Percentiles rank a stretch among this genome's conserved stretches.
These are phyloP conservation scores for Fusarium redolens DNA, from an alignment of 2,329 filamentous ascomycete genomes.

Conservation along the genomic window DNA sequence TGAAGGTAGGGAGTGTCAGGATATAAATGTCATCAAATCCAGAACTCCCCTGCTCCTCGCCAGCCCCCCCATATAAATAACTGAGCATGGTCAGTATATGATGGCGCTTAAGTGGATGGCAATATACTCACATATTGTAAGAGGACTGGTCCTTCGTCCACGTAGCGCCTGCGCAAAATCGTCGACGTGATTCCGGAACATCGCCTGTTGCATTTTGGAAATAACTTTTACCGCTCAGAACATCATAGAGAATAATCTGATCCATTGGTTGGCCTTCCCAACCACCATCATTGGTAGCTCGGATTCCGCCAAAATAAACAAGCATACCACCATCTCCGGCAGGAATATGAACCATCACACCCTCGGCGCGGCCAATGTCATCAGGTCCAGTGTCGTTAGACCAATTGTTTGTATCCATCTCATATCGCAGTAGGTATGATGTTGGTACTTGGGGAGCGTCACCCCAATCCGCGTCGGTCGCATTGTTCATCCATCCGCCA, in stretches of 20 bases:
- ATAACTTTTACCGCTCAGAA: constrained; percentile 69
- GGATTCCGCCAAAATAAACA: constrained; percentile 71
- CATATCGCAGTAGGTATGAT: constrained; percentile 65
- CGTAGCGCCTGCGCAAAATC: constrained; percentile 70
- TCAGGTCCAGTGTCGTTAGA: constrained; percentile 67
- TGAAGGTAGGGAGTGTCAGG: constrained; percentile 69
- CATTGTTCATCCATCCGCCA: constrained; percentile 70
- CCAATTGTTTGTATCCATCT: constrained; percentile 63
- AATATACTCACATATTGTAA: constrained; percentile 68
- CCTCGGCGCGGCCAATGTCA: constrained; percentile 66
- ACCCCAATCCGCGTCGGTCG: constrained; percentile 62
- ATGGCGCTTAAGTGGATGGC: not conserved
- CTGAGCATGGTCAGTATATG: constrained; percentile 48
- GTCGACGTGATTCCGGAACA: constrained; percentile 62
- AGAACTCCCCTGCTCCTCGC: constrained; percentile 56
- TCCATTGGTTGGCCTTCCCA: constrained; percentile 58
- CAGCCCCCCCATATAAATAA: constrained; percentile 70
- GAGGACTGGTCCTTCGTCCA: constrained; percentile 70
- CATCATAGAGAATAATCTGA: constrained; percentile 69
- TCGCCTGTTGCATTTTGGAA: constrained; percentile 65
- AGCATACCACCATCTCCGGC: constrained; percentile 69
- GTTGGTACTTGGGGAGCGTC: constrained; percentile 59
- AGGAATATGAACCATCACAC: constrained; percentile 69
- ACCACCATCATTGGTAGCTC: constrained; percentile 61
- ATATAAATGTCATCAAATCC: constrained; percentile 72